These are phyloP conservation scores for Saccharomycopsis selenospora DNA, from an alignment of 805 yeast genomes.

Conservation along the genomic window DNA sequence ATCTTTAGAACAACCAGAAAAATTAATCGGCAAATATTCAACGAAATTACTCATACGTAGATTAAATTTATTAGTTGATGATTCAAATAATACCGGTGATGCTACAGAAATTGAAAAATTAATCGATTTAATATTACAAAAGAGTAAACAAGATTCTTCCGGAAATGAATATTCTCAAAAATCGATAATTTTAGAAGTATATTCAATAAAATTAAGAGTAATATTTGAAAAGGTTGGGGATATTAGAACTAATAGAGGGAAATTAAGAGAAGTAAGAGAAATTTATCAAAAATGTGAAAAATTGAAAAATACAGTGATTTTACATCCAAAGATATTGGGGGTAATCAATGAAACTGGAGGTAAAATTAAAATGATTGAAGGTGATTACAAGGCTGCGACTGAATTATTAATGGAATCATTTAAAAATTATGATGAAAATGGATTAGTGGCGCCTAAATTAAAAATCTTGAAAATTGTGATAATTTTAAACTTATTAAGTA, in stretches of 20 bases:
- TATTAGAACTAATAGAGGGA: background rate
- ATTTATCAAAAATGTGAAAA: conserved; percentile 42
- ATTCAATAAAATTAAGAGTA: conserved; percentile 59
- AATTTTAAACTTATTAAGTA: conserved; percentile 45
- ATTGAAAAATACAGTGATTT: conserved; percentile 49
- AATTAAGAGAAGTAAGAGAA: conserved; percentile 24
- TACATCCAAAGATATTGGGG: conserved; percentile 71
- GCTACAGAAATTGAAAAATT: conserved; percentile 30
- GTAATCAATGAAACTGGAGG: conserved; percentile 75
- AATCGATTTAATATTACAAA: conserved; percentile 32
- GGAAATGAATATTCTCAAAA: conserved; percentile 39
- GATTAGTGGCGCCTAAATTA: conserved; percentile 50
- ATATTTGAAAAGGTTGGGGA: background rate
- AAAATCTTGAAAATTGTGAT: conserved; percentile 54
- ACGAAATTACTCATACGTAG: conserved; percentile 42
- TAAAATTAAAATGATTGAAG: conserved; percentile 51
- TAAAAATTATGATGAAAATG: conserved; percentile 57
- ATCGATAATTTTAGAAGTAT: conserved; percentile 50
- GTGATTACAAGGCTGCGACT: conserved; percentile 51
- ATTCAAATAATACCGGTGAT: conserved; percentile 22
- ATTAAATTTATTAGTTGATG: conserved; percentile 31
- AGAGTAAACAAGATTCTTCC: conserved; percentile 30
- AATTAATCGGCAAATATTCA: conserved; percentile 36
- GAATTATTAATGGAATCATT: conserved; percentile 46
- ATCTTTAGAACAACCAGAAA: conserved; percentile 26